These are phyloP conservation scores for Podaxis pistillaris DNA, from an alignment of 768 basidiomycete species.

Conservation along the genomic window DNA sequence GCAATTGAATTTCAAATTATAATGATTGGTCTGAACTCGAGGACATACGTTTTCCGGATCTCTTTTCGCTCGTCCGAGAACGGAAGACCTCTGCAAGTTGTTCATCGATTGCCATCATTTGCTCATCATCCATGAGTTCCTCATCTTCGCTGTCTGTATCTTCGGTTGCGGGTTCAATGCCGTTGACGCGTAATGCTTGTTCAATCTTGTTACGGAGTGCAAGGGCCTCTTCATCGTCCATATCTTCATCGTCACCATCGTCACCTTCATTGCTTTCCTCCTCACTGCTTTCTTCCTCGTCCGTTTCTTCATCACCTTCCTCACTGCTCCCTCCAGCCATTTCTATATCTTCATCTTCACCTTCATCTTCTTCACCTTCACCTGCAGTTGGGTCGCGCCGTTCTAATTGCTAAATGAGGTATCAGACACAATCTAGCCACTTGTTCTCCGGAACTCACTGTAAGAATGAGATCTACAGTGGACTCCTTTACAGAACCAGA, in stretches of 20 bases:
- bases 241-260: constrained; percentile 44
- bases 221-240: constrained; percentile 33
- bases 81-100: constrained; percentile 88
- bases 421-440: constrained; percentile 1
- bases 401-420: constrained; percentile 73
- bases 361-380: constrained; percentile 35
- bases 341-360: constrained; percentile 32
- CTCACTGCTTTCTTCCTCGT: constrained; percentile 29
- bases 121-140: constrained; percentile 90
- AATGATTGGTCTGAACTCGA: not conserved
- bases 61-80: constrained; percentile 58
- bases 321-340: constrained; percentile 34
- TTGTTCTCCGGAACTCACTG: constrained; percentile 47
- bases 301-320: constrained; percentile 35
- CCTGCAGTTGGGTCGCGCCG: constrained; percentile 60
- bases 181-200: constrained; percentile 59
- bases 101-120: constrained; percentile 96
- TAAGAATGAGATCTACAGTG: constrained; percentile 78
- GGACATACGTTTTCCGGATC: constrained; percentile 60
- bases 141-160: constrained; percentile 60
- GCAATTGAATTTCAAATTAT: not conserved
- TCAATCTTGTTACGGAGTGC: constrained; percentile 70
- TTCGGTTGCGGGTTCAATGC: constrained; percentile 53
- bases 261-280: constrained; percentile 33
- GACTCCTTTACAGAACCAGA: constrained; percentile 63